phyloP scores from a whole-genome alignment of 148 eudicot species.

The Rhododendron vialii region DNA sequence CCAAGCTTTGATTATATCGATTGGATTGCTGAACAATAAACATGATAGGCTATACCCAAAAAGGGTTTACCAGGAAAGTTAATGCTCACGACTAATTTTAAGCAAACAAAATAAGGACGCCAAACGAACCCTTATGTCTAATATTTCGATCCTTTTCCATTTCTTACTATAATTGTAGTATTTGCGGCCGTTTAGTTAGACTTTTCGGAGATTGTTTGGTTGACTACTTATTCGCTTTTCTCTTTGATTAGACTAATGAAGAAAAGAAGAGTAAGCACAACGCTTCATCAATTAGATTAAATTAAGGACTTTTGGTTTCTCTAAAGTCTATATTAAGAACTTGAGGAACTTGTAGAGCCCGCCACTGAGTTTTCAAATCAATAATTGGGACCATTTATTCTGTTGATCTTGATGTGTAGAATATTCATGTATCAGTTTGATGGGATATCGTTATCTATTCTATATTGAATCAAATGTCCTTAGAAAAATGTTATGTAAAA shows the following conservation, averaged over 20 bases:
- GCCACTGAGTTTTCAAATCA: not conserved
- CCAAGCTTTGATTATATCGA: too few relatives aligned
- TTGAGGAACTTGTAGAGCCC: not conserved
- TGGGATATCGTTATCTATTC: not conserved
- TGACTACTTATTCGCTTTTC: not conserved
- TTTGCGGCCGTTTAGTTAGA: not conserved
- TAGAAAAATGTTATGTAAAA: not conserved
- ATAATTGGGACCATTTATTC: not conserved
- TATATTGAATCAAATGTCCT: too few relatives aligned
- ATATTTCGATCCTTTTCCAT: not conserved
- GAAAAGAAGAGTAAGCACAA: not conserved
- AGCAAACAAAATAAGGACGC: not conserved
- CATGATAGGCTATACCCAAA: not conserved
- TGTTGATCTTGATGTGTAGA: not conserved
- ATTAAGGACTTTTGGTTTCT: not conserved
- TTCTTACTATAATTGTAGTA: not conserved
- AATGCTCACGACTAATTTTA: not conserved
- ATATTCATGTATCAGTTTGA: not conserved
- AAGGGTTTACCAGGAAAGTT: not conserved
- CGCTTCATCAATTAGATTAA: not conserved
- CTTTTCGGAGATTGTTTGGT: not conserved
- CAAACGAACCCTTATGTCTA: not conserved
- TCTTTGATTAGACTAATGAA: not conserved
- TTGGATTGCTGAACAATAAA: not conserved
- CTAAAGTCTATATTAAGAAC: not conserved